Evolutionary conservation across 192 early-diverging fungal genomes (phyloP), one percentile per base, ranked within the genome.

Genomic region (Mortierella antarctica): DNA sequence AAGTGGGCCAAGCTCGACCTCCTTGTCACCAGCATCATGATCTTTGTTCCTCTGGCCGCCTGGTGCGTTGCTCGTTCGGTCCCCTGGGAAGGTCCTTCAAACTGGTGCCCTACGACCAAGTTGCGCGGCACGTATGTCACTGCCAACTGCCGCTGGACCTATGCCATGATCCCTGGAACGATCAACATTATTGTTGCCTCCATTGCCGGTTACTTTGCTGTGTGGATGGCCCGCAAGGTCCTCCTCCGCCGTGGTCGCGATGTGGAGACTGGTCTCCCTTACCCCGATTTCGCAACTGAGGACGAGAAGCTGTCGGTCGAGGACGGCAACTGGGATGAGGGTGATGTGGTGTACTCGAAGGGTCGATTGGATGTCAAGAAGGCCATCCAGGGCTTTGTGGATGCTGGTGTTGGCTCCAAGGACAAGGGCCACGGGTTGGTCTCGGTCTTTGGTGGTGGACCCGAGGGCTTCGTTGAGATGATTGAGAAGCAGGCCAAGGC

Each of bases 311-410:
- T 67, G 2, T 13, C 70, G 18, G 48, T 58, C 51, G 77, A 80
- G 65, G 77, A 80, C n/a, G 77, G 77, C 11, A 80, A 80, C 70
- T 80, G 77, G 77, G 77, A 80, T 31, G 77, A 80, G 42, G 77
- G 77, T 13, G 77, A 80, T 72, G 77, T 80, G 7, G 65, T 80
- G 15, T 80, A 80, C 61, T 53, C 77, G 8, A 61, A 66, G 40
- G 77, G 77, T 17, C 77, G 77, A 20, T 18, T 80, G 12, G 77
- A 80, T 72, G 77, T 80, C 53, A 80, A 80, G 77, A 71, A 72
- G 65, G 65, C 51, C 8, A 72, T 80, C 49, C 77, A 80, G 47
- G 53, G 54, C 46, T 80, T 80, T 64, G 77, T 80, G 15, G 70
- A 72, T 8, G 69, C 77, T 17, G 77, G 77, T 52, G 77, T 80